phyloP scores from a whole-genome alignment of 2,329 filamentous ascomycete species.

The Colletotrichum paranaense region DNA sequence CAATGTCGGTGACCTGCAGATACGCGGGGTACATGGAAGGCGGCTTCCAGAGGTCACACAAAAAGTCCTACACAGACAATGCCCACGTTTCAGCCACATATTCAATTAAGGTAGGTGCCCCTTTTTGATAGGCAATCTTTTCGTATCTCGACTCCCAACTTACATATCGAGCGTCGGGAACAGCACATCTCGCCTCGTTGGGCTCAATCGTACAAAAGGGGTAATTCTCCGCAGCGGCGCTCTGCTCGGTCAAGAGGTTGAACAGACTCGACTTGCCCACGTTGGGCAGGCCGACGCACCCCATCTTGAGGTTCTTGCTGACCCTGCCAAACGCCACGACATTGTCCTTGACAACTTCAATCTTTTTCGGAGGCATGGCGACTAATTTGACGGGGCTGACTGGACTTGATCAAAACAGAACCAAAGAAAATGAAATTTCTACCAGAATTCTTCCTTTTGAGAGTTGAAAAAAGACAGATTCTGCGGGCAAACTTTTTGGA shows the following conservation, averaged over 20 bases:
- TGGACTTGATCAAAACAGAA: not conserved
- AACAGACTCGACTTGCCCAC: slow-evolving; percentile 59
- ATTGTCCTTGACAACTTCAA: slow-evolving; percentile 36
- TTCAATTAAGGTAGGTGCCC: too few relatives aligned
- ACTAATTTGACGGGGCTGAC: not conserved
- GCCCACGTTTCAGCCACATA: slow-evolving; percentile 14
- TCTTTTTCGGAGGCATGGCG: not conserved
- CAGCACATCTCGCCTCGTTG: slow-evolving; percentile 57
- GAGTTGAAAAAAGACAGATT: not conserved
- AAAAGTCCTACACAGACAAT: slow-evolving; percentile 48
- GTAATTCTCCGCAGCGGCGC: slow-evolving; percentile 56
- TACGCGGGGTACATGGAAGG: slow-evolving; percentile 57
- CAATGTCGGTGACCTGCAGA: slow-evolving; percentile 58
- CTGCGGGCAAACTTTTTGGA: not conserved
- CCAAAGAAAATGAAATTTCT: not conserved
- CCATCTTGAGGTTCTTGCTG: slow-evolving; percentile 59
- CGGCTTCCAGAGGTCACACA: slow-evolving; percentile 58
- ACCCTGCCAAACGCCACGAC: slow-evolving; percentile 58
- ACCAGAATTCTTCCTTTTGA: not conserved
- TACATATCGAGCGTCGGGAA: slow-evolving; percentile 57
- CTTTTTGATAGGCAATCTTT: not conserved
- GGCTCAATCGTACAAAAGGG: slow-evolving; percentile 60
- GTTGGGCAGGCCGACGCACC: slow-evolving; percentile 57
- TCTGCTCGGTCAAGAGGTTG: slow-evolving; percentile 58
- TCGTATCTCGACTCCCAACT: slow-evolving; percentile 35